A percentile compares a stretch with the other conserved stretches of the same genome.
These are phyloP conservation scores for Aspergillus affinis DNA, from an alignment of 495 filamentous ascomycete genomes.

Conservation along the genomic window DNA sequence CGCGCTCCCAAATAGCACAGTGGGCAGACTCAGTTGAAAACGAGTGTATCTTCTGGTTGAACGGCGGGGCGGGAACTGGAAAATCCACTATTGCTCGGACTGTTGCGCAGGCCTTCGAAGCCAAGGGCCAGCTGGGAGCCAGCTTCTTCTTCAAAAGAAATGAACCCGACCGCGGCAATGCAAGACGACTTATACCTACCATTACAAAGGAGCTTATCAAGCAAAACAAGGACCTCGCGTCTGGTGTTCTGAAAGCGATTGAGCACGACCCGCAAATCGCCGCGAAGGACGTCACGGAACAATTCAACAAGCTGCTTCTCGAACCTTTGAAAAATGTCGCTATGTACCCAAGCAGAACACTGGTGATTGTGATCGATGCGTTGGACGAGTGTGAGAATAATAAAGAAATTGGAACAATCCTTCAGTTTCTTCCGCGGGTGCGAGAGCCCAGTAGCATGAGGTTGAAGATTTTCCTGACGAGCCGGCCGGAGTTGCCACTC, in stretches of 20 bases:
- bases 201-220: constrained; percentile 41
- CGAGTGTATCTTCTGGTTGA: constrained; percentile 1
- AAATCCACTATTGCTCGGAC: constrained; percentile 25
- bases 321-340: constrained; percentile 26
- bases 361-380: constrained; percentile 47
- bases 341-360: constrained; percentile 8
- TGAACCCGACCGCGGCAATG: constrained; percentile 37
- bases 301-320: constrained; percentile 48
- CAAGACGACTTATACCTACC: constrained; percentile 41
- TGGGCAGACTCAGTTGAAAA: background rate
- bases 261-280: constrained; percentile 28
- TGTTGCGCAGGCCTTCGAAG: constrained; percentile 15
- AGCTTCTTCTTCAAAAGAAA: constrained; percentile 53
- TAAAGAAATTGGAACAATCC: constrained; percentile 33
- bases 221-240: constrained; percentile 23
- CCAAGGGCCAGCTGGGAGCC: constrained; percentile 18
- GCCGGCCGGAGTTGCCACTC: constrained; percentile 46
- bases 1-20: background rate
- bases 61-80: background rate
- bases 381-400: constrained; percentile 49
- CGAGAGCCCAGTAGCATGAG: constrained; percentile 5
- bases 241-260: constrained; percentile 37
- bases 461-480: constrained; percentile 30
- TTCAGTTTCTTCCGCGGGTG: constrained; percentile 31
- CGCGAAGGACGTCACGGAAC: constrained; percentile 34